Evolutionary conservation across 148 eudicot species (phyloP).

Genomic region (Nepenthes mirabilis): DNA sequence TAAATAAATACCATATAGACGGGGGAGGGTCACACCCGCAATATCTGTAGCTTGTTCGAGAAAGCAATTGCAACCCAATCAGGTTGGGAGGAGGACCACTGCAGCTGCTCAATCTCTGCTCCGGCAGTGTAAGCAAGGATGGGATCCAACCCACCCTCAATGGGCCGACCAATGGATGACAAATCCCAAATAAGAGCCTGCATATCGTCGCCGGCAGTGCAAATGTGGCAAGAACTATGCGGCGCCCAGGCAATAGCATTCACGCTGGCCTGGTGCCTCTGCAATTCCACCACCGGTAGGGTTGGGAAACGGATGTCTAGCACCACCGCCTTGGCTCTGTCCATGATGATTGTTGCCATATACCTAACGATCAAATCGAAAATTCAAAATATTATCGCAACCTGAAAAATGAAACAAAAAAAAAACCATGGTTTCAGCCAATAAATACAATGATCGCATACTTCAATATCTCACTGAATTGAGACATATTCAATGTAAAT

Average conservation of each 20-base stretch:
- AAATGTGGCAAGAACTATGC: slow-evolving; percentile 89
- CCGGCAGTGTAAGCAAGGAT: slow-evolving; percentile 92
- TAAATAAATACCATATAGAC: no score
- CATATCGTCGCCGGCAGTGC: slow-evolving; percentile 94
- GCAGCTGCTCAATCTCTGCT: slow-evolving; percentile 95
- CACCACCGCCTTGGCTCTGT: slow-evolving; percentile 81
- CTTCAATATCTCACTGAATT: no score
- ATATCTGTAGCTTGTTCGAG: slow-evolving; percentile 83
- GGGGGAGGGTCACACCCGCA: slow-evolving; percentile 35
- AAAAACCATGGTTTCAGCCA: no score
- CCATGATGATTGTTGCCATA: slow-evolving; percentile 95
- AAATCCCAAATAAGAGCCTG: slow-evolving; percentile 94
- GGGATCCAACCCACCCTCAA: slow-evolving; percentile 91
- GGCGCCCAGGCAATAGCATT: slow-evolving; percentile 99
- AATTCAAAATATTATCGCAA: no score
- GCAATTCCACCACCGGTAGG: slow-evolving; percentile 81
- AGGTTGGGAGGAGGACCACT: slow-evolving; percentile 94
- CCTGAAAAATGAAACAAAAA: no score
- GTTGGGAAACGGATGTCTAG: slow-evolving; percentile 85
- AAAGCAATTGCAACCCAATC: slow-evolving; percentile 99
- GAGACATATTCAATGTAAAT: no score
- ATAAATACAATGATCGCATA: no score
- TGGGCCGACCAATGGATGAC: slow-evolving; percentile 84
- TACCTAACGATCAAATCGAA: slow-evolving; percentile 20
- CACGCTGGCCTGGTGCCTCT: slow-evolving; percentile 80